Base-by-base conservation (phyloP, 345 rosid species). In the Citrus hindsii region DNA sequence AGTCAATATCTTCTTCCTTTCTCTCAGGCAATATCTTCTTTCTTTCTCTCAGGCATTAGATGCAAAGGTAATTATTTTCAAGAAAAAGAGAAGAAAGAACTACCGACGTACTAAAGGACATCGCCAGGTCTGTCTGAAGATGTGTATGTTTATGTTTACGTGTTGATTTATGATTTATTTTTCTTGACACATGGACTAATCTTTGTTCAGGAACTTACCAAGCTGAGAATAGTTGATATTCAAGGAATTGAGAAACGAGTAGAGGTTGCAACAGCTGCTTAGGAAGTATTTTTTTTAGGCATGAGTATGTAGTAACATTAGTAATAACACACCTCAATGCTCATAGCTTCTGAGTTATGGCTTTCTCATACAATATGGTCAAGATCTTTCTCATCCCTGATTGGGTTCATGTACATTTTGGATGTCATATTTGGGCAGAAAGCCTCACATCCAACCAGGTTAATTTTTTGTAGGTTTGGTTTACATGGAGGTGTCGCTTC, bases 51-150 rank as follows among this genome's bases (percentile, higher is more conserved):
- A 97, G 98, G 98, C 98, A 71, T 82, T 97, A 79, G 98, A 97
- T 90, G 98, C 90, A 28, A 94, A 94, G 79, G 98, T 94, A 55
- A 92, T 96, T 53, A 96, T 96, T 67, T 92, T 96, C 71, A 96
- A 96, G 89, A 96, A 96, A 84, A 94, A 94, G 86, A 88, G 93
- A 83, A 86, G 98, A 53, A 96, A 94, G 93, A 94, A 92, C 76
- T 92, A 93, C 69, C 90, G 97, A n/a, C 86, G 97, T 82, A 92
- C 91, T 2, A 93, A 87, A 79, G 98, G 97, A 72, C 98, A 94
- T 86, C 90, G 98, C 40, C 98, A 94, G 91, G 98, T 91, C 83
- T 69, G 84, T 69, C 24, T 14, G 33, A 79, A 59, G 28, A 27
- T 69, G 64, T 21, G 53, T 48, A 68, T 81, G 40, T 81, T 72